Conservation (phyloP, 352 stramenopile species). For the Pythium diclinum region DNA sequence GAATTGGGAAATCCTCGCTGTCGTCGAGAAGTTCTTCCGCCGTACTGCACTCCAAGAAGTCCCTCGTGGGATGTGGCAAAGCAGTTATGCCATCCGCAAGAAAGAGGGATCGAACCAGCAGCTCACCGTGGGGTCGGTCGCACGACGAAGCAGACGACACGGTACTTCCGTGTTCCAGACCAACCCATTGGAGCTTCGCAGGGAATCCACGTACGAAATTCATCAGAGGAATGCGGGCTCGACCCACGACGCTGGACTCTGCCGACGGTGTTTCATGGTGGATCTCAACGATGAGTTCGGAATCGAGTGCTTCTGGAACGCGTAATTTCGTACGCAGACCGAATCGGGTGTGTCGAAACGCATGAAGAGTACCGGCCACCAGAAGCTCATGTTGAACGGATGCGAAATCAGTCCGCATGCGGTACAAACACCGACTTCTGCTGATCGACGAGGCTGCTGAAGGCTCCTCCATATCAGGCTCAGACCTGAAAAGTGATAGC, state of each 20-base stretch:
- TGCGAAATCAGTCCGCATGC: slow-evolving; percentile 39
- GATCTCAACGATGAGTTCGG: slow-evolving; percentile 45
- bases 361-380: slow-evolving; percentile 38
- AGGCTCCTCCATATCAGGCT: not conserved
- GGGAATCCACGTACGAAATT: slow-evolving; percentile 59
- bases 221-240: slow-evolving; percentile 35
- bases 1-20: not conserved
- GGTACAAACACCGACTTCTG: slow-evolving; percentile 32
- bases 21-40: slow-evolving; percentile 42
- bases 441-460: not conserved
- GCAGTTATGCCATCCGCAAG: slow-evolving; percentile 48
- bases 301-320: slow-evolving; percentile 41
- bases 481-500: slow-evolving; percentile 7
- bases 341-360: slow-evolving; percentile 50
- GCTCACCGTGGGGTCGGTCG: slow-evolving; percentile 33
- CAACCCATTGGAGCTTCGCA: slow-evolving; percentile 59
- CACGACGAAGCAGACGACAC: slow-evolving; percentile 3
- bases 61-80: slow-evolving; percentile 39
- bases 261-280: slow-evolving; percentile 33
- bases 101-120: slow-evolving; percentile 57
- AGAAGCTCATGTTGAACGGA: slow-evolving; percentile 51
- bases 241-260: slow-evolving; percentile 32
- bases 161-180: slow-evolving; percentile 24
- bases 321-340: slow-evolving; percentile 37
- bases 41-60: slow-evolving; percentile 33